Conservation (phyloP, 495 filamentous ascomycete genomes). For the Thozetella sp. region DNA sequence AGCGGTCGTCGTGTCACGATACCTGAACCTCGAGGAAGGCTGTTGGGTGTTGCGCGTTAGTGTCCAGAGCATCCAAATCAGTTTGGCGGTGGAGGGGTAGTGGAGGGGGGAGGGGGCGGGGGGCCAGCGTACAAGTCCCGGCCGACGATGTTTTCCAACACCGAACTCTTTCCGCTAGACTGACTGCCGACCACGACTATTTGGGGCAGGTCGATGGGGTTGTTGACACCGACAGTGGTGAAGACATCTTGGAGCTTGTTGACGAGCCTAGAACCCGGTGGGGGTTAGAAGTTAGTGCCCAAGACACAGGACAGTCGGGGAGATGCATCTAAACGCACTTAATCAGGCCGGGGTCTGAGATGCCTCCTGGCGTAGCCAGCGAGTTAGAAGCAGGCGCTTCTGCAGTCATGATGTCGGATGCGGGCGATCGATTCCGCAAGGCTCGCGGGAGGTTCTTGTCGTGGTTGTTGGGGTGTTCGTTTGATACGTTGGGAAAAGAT, state of each 20-base stretch:
- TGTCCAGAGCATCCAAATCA: conserved; percentile 5
- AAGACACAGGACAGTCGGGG: conserved; percentile 12
- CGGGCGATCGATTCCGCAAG: not conserved
- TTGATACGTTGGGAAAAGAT: not conserved
- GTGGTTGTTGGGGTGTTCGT: not conserved
- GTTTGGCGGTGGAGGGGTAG: conserved; percentile 7
- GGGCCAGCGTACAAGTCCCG: conserved; percentile 83
- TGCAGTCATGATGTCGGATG: conserved; percentile 21
- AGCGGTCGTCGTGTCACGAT: conserved; percentile 97
- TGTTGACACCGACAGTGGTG: conserved; percentile 96
- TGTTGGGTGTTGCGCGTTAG: conserved; percentile 35
- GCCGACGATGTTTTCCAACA: conserved; percentile 98
- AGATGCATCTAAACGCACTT: conserved; percentile 39
- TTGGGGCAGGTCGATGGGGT: conserved; percentile 98
- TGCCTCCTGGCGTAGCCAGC: conserved; percentile 48
- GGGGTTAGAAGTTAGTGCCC: conserved; percentile 24
- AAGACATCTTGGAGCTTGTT: conserved; percentile 99
- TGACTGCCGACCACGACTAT: conserved; percentile 99
- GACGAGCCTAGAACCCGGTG: conserved; percentile 86
- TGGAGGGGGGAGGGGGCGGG: conserved; percentile 5
- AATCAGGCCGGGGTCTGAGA: conserved; percentile 62
- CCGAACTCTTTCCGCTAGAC: conserved; percentile 99
- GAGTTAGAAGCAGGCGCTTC: conserved; percentile 25
- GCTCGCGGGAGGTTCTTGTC: conserved; percentile 4
- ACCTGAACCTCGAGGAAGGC: conserved; percentile 94